Evolutionary conservation across 2,329 filamentous ascomycete genomes (phyloP).

Genomic region (Aureobasidium sp.): DNA sequence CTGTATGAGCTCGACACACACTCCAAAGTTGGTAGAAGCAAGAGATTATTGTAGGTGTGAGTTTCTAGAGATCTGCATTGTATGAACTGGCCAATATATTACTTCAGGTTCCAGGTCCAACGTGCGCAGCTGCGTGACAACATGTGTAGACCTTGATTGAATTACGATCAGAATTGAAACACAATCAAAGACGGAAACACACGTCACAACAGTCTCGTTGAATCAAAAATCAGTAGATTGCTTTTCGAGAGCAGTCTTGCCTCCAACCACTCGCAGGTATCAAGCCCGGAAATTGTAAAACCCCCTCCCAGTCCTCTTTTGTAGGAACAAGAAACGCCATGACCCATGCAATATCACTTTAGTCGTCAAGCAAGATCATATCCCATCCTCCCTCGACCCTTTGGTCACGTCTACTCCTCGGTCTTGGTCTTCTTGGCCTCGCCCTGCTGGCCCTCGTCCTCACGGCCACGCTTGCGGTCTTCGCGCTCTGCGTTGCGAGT

Average conservation of each 20-base stretch:
- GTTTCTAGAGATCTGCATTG: no score
- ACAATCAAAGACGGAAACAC: background rate
- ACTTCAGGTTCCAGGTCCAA: no score
- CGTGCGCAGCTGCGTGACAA: no score
- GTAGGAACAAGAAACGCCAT: slow-evolving; percentile 9
- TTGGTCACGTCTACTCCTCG: slow-evolving; percentile 9
- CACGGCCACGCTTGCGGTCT: slow-evolving; percentile 12
- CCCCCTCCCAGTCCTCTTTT: slow-evolving; percentile 5
- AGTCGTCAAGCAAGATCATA: slow-evolving; percentile 10
- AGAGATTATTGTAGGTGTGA: no score
- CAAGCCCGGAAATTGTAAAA: background rate
- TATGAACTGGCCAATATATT: no score
- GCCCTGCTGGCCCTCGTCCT: slow-evolving; percentile 13
- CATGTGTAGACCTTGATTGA: no score
- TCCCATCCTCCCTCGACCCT: background rate
- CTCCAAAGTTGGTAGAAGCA: no score
- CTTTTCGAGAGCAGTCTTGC: background rate
- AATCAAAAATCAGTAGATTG: slow-evolving; percentile 1
- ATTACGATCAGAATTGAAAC: background rate
- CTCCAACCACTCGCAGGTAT: background rate
- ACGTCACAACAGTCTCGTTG: no score
- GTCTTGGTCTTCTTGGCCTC: slow-evolving; percentile 19
- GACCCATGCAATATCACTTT: slow-evolving; percentile 10
- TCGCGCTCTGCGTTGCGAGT: slow-evolving; percentile 15
- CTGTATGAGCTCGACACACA: no score